Conservation (phyloP, 352 stramenopile species). For the Phytophthora foliorum region DNA sequence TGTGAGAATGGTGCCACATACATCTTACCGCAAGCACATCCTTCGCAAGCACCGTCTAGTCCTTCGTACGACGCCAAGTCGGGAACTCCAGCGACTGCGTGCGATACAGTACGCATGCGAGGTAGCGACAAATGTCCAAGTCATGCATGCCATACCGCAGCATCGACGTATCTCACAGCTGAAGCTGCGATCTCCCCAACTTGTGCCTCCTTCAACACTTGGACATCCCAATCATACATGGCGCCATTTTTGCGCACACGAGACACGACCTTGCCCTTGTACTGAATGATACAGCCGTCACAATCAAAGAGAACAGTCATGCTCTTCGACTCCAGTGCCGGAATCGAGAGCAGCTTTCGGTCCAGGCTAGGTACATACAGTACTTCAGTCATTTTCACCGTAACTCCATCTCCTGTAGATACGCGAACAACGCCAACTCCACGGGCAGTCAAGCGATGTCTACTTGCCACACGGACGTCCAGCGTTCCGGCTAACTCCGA, state of each 20-base stretch:
- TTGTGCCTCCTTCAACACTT: conserved; percentile 2
- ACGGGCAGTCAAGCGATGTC: conserved; percentile 17
- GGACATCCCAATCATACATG: conserved; percentile 14
- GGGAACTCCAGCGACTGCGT: background rate
- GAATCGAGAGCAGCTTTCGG: conserved; percentile 26
- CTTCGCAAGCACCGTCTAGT: conserved; percentile 16
- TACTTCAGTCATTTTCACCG: conserved; percentile 20
- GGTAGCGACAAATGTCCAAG: conserved; percentile 18
- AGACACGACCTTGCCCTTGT: conserved; percentile 1
- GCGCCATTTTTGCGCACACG: background rate
- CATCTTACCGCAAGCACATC: conserved; percentile 34
- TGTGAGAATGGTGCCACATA: conserved; percentile 2
- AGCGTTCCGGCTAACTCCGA: background rate
- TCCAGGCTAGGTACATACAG: conserved; percentile 14
- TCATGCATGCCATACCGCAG: conserved; percentile 22
- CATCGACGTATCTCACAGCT: background rate
- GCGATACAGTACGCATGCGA: background rate
- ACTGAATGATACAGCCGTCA: conserved; percentile 15
- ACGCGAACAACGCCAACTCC: conserved; percentile 23
- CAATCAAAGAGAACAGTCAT: conserved; percentile 9
- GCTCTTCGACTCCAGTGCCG: conserved; percentile 12
- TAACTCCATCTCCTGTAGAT: background rate
- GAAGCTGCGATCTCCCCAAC: conserved; percentile 7
- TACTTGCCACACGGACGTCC: conserved; percentile 25
- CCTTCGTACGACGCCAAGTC: background rate